Evolutionary conservation across 2,329 filamentous ascomycete genomes (phyloP).

Genomic region (Scortechinia acanthostroma): DNA sequence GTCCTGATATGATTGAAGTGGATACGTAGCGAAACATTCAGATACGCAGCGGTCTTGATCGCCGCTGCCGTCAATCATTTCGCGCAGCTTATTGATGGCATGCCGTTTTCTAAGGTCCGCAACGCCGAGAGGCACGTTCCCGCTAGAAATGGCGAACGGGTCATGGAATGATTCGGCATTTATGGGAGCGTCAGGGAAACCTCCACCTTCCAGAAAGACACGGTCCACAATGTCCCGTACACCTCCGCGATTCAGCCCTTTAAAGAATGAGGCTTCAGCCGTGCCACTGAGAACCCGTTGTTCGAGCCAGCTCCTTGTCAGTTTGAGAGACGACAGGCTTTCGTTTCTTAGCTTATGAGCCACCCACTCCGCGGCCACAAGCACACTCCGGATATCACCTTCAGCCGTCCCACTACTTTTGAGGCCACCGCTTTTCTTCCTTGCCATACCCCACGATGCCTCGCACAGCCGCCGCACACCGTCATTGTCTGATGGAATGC

Average conservation of each 20-base stretch:
- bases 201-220: slow-evolving; percentile 40
- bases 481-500: slow-evolving; percentile 51
- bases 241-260: slow-evolving; percentile 41
- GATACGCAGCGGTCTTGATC: slow-evolving; percentile 54
- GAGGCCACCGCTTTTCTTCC: slow-evolving; percentile 38
- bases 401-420: slow-evolving; percentile 33
- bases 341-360: slow-evolving; percentile 46
- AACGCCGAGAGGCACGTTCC: slow-evolving; percentile 36
- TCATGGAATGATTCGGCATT: slow-evolving; percentile 24
- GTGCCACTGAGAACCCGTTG: slow-evolving; percentile 37
- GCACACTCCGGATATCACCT: slow-evolving; percentile 53
- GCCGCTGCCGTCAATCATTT: slow-evolving; percentile 55
- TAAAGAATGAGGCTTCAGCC: slow-evolving; percentile 30
- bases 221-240: slow-evolving; percentile 40
- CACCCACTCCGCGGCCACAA: slow-evolving; percentile 61
- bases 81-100: slow-evolving; percentile 46
- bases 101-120: slow-evolving; percentile 50
- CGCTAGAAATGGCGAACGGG: slow-evolving; percentile 13
- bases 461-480: slow-evolving; percentile 50
- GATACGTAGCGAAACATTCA: slow-evolving; percentile 57
- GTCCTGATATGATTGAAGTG: slow-evolving; percentile 55
- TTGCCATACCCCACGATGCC: slow-evolving; percentile 56
- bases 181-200: slow-evolving; percentile 32
- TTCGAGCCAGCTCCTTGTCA: slow-evolving; percentile 42
- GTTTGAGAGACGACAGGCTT: slow-evolving; percentile 20